phyloP scores from a whole-genome alignment of 2,329 filamentous ascomycete species.

The Colletotrichum musae region DNA sequence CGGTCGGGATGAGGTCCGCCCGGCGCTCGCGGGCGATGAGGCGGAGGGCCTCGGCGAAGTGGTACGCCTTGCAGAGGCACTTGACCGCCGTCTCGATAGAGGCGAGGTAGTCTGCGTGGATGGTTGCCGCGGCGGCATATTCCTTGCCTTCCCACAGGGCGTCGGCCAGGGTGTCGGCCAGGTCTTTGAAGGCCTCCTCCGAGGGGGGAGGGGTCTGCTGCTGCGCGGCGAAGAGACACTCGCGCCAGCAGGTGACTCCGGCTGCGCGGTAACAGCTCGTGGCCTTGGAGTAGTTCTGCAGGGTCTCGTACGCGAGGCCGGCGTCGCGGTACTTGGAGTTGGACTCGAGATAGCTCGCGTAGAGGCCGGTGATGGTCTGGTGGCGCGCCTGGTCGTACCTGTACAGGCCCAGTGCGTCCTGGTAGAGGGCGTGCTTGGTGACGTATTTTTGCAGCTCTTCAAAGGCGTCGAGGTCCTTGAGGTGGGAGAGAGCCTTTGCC shows the following conservation, averaged over 20 bases:
- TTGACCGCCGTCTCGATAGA: constrained; percentile 79
- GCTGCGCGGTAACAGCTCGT: constrained; percentile 88
- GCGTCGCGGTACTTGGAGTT: constrained; percentile 87
- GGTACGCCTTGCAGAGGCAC: constrained; percentile 88
- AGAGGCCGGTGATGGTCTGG: constrained; percentile 79
- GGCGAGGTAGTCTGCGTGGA: constrained; percentile 85
- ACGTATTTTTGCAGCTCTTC: constrained; percentile 85
- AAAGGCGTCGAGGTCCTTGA: constrained; percentile 81
- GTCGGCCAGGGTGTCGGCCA: constrained; percentile 83
- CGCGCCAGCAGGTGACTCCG: constrained; percentile 85
- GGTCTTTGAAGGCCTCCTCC: constrained; percentile 70
- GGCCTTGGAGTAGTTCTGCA: constrained; percentile 80
- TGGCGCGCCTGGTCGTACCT: constrained; percentile 82
- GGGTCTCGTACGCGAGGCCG: constrained; percentile 90
- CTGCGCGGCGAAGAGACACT: constrained; percentile 85
- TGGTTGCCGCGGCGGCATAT: constrained; percentile 82
- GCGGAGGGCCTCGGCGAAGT: constrained; percentile 91
- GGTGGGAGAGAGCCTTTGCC: constrained; percentile 81
- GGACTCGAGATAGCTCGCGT: constrained; percentile 82
- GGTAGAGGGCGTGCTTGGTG: constrained; percentile 84
- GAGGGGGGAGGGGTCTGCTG: constrained; percentile 75
- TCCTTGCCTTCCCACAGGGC: constrained; percentile 88
- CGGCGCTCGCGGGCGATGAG: constrained; percentile 75
- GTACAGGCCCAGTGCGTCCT: constrained; percentile 82
- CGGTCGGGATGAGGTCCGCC: constrained; percentile 73